phyloP scores from a whole-genome alignment of 768 basidiomycete species.

The Tulasnella sp. region DNA sequence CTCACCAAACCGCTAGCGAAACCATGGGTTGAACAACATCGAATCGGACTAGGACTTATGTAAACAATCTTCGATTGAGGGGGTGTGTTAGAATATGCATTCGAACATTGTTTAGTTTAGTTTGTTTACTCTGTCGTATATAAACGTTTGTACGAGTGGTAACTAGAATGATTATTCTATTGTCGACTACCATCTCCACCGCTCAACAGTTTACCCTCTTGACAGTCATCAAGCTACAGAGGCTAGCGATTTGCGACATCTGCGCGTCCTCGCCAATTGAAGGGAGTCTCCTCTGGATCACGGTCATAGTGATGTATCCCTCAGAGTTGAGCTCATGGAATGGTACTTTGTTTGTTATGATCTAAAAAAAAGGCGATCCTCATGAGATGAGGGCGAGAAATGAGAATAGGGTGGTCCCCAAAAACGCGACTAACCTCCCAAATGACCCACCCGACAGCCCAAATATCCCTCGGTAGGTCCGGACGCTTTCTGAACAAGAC shows the following conservation, averaged over 20 bases:
- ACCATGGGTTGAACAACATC: no score
- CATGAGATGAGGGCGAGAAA: neutral
- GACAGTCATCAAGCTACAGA: neutral
- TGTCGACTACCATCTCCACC: no score
- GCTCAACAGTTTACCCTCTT: no score
- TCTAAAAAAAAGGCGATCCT: neutral
- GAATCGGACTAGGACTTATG: no score
- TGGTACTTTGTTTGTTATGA: neutral
- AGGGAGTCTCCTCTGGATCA: neutral
- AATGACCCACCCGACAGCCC: neutral
- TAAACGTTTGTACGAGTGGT: no score
- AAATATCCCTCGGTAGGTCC: neutral
- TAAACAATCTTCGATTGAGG: no score
- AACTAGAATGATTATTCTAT: no score
- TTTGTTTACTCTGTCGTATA: no score
- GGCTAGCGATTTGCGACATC: neutral
- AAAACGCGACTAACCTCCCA: neutral
- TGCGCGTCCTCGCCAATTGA: neutral
- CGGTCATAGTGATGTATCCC: neutral
- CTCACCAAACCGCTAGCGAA: no score
- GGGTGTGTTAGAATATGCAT: no score
- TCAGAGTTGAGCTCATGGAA: neutral
- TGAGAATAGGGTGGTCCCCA: accelerated
- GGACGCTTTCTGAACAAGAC: neutral
- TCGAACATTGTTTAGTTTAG: no score